These are phyloP conservation scores for Populus alba DNA, from an alignment of 345 rosid species.

Conservation along the genomic window DNA sequence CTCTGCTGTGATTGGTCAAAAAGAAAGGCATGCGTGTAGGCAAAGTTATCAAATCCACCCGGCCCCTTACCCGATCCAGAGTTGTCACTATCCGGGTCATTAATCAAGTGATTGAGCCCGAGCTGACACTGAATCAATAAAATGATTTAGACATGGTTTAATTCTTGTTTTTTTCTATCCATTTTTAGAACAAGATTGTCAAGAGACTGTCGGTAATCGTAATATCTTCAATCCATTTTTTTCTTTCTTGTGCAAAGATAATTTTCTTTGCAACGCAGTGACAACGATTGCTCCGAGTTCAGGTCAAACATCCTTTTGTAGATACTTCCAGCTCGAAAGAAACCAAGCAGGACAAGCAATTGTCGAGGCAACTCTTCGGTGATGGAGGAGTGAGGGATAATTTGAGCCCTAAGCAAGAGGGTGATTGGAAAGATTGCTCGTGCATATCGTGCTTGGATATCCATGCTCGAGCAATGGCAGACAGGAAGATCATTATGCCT, in stretches of 20 bases:
- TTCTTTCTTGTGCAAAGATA: not conserved
- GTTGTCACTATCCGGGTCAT: too few species aligned
- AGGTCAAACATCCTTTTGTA: conserved; percentile 3
- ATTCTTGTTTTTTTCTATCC: too few species aligned
- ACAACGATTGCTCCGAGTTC: not conserved
- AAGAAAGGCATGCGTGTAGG: not conserved
- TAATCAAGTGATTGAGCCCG: too few species aligned
- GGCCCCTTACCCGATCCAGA: too few species aligned
- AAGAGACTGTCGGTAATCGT: too few species aligned
- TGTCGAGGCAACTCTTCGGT: conserved; percentile 12
- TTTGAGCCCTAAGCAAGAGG: conserved; percentile 59
- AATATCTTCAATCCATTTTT: too few species aligned
- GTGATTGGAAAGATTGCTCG: conserved; percentile 79
- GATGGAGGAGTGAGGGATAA: conserved; percentile 30
- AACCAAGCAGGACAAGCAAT: conserved; percentile 11
- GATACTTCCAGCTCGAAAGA: conserved; percentile 26
- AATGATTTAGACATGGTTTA: too few species aligned
- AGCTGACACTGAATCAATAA: too few species aligned
- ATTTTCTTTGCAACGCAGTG: not conserved
- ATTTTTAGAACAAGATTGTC: too few species aligned
- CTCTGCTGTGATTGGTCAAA: not conserved
- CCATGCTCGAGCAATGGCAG: conserved; percentile 61
- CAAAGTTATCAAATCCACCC: too few species aligned
- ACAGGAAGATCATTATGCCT: not conserved
- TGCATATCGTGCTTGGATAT: conserved; percentile 70